Percentiles rank a stretch among this genome's conserved stretches.
phyloP scores from a whole-genome alignment of 2,329 filamentous ascomycete species.

The Colletotrichum somersetense region DNA sequence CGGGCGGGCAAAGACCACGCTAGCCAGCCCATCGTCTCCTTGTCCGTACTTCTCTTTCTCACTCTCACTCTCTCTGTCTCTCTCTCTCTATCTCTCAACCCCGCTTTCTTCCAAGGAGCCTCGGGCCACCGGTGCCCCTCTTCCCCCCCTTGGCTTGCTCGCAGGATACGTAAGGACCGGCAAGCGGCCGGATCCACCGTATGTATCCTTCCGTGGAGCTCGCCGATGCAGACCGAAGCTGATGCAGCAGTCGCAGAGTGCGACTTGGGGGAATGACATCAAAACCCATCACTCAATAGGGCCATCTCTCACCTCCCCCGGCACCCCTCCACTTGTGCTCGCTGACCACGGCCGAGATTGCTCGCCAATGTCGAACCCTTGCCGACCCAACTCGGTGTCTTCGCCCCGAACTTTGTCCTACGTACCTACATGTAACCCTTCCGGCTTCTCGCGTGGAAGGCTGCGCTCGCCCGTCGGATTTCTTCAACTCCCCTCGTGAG shows the following conservation, averaged over 20 bases:
- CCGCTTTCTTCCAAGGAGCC: slow-evolving; percentile 21
- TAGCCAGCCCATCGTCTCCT: background rate
- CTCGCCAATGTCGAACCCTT: slow-evolving; percentile 23
- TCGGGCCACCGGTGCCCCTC: slow-evolving; percentile 36
- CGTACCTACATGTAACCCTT: background rate
- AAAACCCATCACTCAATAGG: background rate
- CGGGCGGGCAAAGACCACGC: slow-evolving; percentile 2
- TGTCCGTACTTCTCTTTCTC: background rate
- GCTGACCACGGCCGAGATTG: slow-evolving; percentile 32
- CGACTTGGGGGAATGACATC: slow-evolving; percentile 35
- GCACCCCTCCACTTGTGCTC: slow-evolving; percentile 36
- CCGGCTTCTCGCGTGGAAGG: slow-evolving; percentile 34
- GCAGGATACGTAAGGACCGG: slow-evolving; percentile 25
- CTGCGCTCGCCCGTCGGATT: slow-evolving; percentile 25
- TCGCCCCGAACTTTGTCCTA: slow-evolving; percentile 19
- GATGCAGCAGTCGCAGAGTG: slow-evolving; percentile 27
- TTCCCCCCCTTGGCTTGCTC: background rate
- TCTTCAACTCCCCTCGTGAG: background rate
- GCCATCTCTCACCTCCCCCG: too few relatives aligned
- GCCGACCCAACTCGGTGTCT: slow-evolving; percentile 31
- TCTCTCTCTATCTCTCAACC: too few relatives aligned
- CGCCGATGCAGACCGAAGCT: slow-evolving; percentile 40
- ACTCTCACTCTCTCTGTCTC: background rate
- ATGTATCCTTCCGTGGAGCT: slow-evolving; percentile 27
- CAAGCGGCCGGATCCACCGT: slow-evolving; percentile 40